A percentile compares a stretch with the other conserved stretches of the same genome.
Conservation (phyloP, 164 flowering plant genomes). For the Magnolia kwangsiensis region DNA sequence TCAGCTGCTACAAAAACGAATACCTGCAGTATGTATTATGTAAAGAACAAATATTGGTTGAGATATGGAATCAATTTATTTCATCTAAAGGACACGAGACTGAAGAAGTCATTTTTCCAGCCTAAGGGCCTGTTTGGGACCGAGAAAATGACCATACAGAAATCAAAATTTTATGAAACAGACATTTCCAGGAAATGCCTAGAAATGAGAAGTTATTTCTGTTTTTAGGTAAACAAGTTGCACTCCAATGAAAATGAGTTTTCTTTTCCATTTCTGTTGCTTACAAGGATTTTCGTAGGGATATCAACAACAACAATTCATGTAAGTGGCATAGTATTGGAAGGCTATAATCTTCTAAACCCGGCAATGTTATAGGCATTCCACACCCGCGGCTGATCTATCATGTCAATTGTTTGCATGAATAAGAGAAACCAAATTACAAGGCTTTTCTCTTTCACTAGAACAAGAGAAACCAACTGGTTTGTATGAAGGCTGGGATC, state of each 20-base stretch:
- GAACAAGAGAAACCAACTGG: no score
- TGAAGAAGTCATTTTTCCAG: no score
- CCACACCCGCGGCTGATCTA: neutral
- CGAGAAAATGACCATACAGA: neutral
- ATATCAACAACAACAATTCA: neutral
- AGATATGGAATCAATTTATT: neutral
- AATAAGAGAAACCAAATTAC: no score
- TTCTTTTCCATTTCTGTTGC: neutral
- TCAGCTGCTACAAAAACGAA: constrained; percentile 89
- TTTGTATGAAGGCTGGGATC: no score
- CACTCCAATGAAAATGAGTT: neutral
- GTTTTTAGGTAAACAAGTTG: neutral
- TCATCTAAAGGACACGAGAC: neutral
- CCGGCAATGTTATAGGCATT: neutral
- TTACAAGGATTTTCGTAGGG: neutral
- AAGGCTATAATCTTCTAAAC: neutral
- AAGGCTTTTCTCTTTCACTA: no score
- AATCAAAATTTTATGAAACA: no score
- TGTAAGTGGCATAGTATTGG: neutral
- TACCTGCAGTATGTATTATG: constrained; percentile 42
- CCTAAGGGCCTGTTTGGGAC: neutral
- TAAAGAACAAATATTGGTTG: neutral
- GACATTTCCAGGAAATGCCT: neutral
- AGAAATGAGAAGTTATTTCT: neutral
- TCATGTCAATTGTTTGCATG: no score